These are phyloP conservation scores for Podospora didyma DNA, from an alignment of 495 filamentous ascomycete genomes.

Conservation along the genomic window DNA sequence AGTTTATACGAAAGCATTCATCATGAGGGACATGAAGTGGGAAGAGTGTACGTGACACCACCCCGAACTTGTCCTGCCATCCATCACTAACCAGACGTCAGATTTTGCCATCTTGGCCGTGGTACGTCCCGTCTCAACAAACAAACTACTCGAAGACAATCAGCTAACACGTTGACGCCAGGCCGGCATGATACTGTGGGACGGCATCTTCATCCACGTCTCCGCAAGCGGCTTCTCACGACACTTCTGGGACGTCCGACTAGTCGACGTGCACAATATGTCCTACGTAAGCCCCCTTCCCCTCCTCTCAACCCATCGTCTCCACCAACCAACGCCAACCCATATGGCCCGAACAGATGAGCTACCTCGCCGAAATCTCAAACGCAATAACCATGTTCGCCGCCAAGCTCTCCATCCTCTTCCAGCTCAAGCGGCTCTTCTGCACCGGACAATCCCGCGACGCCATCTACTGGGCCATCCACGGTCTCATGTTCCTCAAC, in stretches of 20 bases:
- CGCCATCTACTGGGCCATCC: conserved; percentile 26
- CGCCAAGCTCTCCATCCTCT: conserved; percentile 24
- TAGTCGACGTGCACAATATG: conserved; percentile 11
- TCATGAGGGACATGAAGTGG: conserved; percentile 15
- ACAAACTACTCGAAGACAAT: not conserved
- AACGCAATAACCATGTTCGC: conserved; percentile 22
- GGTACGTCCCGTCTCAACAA: conserved; percentile 3
- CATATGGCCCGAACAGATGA: conserved; percentile 2
- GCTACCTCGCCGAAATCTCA: conserved; percentile 23
- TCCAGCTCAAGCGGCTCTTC: conserved; percentile 23
- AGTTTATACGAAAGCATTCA: conserved; percentile 17
- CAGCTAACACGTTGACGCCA: not conserved
- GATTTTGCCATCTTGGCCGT: conserved; percentile 12
- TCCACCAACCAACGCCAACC: not conserved
- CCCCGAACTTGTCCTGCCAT: not conserved
- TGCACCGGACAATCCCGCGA: conserved; percentile 19
- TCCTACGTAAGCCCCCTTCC: conserved; percentile 9
- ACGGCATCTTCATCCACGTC: conserved; percentile 20
- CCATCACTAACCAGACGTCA: not conserved
- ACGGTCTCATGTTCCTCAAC: conserved; percentile 23
- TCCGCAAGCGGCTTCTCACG: conserved; percentile 20
- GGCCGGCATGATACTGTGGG: conserved; percentile 23
- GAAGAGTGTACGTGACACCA: conserved; percentile 14
- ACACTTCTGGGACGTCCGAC: conserved; percentile 21
- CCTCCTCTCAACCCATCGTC: too few species aligned